Percentiles rank a stretch among this genome's conserved stretches.
phyloP scores from a whole-genome alignment of 768 basidiomycete species.

The Gautieria morchelliformis region DNA sequence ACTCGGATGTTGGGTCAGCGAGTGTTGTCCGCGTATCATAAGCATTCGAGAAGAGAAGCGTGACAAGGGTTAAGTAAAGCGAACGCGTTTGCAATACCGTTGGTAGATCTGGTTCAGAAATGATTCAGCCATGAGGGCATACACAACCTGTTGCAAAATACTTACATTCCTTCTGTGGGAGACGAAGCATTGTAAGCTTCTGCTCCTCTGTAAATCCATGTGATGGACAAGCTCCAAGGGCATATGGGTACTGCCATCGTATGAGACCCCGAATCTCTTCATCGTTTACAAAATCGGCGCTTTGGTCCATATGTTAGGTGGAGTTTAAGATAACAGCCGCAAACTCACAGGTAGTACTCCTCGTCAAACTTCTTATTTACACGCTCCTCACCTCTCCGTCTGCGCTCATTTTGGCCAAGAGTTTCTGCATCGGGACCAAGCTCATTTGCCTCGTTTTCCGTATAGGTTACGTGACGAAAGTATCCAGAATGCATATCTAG shows the following conservation, averaged over 20 bases:
- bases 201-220: slow-evolving; percentile 64
- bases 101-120: slow-evolving; percentile 42
- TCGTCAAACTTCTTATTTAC: slow-evolving; percentile 77
- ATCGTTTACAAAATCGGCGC: slow-evolving; percentile 76
- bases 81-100: slow-evolving; percentile 44
- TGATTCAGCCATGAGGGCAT: background rate
- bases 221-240: slow-evolving; percentile 19
- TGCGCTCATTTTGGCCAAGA: slow-evolving; percentile 40
- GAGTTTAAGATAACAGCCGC: slow-evolving; percentile 5
- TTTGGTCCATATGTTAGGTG: slow-evolving; percentile 19
- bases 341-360: slow-evolving; percentile 70
- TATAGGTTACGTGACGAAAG: slow-evolving; percentile 60
- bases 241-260: slow-evolving; percentile 52
- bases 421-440: slow-evolving; percentile 60
- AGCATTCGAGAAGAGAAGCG: slow-evolving; percentile 68
- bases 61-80: slow-evolving; percentile 60
- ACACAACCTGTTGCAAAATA: background rate
- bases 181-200: slow-evolving; percentile 50
- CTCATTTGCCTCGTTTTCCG: slow-evolving; percentile 77
- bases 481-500: slow-evolving; percentile 66
- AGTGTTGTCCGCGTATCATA: slow-evolving; percentile 76
- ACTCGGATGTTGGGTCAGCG: slow-evolving; percentile 76
- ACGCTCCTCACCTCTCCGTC: slow-evolving; percentile 40
- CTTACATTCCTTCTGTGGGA: slow-evolving; percentile 47
- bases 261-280: slow-evolving; percentile 66